A percentile compares a stretch with the other conserved stretches of the same genome.
phyloP scores from a whole-genome alignment of 2,329 filamentous ascomycete genomes.

The Xylaria sp. region DNA sequence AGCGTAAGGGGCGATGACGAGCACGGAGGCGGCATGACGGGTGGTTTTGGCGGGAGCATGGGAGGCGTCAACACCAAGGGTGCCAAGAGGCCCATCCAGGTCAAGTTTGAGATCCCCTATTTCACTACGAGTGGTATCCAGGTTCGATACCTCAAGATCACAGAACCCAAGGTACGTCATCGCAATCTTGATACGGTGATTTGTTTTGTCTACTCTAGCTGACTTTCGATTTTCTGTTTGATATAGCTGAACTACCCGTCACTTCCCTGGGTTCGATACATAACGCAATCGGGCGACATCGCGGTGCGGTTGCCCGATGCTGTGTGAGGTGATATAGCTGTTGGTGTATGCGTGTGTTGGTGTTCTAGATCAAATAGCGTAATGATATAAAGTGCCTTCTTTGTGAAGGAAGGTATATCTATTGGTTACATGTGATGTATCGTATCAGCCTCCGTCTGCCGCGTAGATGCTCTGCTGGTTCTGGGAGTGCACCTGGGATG shows the following conservation, averaged over 20 bases:
- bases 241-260: constrained; percentile 94
- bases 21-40: constrained; percentile 96
- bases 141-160: constrained; percentile 98
- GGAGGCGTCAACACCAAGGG: constrained; percentile 89
- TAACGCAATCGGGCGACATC: constrained; percentile 97
- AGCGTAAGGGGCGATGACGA: constrained; percentile 96
- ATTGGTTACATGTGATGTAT: constrained; percentile 42
- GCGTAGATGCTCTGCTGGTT: neutral
- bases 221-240: constrained; percentile 21
- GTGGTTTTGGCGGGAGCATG: constrained; percentile 96
- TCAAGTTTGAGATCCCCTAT: constrained; percentile 99
- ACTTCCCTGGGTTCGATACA: constrained; percentile 97
- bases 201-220: constrained; percentile 19
- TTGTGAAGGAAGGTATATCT: constrained; percentile 3
- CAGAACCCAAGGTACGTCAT: constrained; percentile 91
- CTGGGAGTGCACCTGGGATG: neutral
- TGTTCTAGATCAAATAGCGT: constrained; percentile 37
- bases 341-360: neutral
- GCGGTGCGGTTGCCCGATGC: constrained; percentile 94
- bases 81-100: constrained; percentile 92
- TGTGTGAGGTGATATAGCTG: constrained; percentile 58
- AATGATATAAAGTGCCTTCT: constrained; percentile 38
- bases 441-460: constrained; percentile 14
- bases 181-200: neutral
- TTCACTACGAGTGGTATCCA: constrained; percentile 99